These are phyloP conservation scores for Acanthamoeba royreba DNA, from an alignment of 208 protist species.

Conservation along the genomic window DNA sequence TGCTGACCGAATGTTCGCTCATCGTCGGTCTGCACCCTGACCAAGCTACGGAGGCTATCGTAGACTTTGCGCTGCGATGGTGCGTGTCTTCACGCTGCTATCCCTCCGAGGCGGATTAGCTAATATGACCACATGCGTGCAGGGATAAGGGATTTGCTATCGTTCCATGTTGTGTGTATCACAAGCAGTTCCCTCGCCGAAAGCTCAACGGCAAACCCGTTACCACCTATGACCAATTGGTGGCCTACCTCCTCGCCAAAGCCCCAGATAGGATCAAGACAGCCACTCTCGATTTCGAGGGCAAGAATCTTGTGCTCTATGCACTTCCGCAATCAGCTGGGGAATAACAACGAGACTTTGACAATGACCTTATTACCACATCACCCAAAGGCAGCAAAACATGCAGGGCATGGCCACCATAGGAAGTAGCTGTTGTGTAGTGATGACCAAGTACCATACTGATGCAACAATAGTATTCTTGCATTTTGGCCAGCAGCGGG, in stretches of 20 bases:
- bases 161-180: constrained; percentile 14
- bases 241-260: background rate
- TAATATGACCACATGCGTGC: background rate
- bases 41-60: constrained; percentile 16
- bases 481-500: too few relatives aligned
- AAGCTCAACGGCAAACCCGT: background rate
- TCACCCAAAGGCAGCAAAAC: too few relatives aligned
- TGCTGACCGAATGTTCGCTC: background rate
- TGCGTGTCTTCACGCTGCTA: background rate
- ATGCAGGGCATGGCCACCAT: too few relatives aligned
- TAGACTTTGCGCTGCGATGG: background rate
- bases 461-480: too few relatives aligned
- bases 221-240: background rate
- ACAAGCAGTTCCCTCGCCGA: background rate
- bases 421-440: too few relatives aligned
- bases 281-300: background rate
- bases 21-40: constrained; percentile 1
- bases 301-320: background rate
- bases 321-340: background rate
- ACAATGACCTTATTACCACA: too few relatives aligned
- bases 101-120: background rate
- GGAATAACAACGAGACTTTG: too few relatives aligned
- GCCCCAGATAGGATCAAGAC: background rate
- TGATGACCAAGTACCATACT: too few relatives aligned
- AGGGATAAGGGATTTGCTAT: constrained; percentile 12